Base-by-base conservation (phyloP, 164 flowering plant species). In the Vitis riparia region DNA sequence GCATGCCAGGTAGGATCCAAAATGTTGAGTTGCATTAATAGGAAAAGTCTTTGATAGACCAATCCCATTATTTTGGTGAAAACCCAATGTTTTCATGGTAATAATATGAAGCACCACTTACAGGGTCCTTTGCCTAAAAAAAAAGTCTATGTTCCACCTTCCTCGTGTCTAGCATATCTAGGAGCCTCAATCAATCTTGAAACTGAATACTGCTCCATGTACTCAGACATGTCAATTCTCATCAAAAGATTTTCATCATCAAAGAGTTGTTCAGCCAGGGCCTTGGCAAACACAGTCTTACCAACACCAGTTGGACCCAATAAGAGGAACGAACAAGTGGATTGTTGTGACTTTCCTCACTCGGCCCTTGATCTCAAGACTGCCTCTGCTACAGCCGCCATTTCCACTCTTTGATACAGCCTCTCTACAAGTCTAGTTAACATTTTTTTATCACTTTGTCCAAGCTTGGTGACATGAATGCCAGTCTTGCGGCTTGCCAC, bases 251-350 rank as follows among this genome's bases (percentile, higher is more conserved):
- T 91, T 11, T 88, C 97, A 78, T 92, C 95, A 71, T 94, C 97
- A 78, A 92, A 91, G 15, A 92, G 85, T 69, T 94, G 97, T 68
- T 92, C 95, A 3, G 98, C 94, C 5, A 94, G 83, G 8, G 98
- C 97, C 81, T 94, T 94, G 0, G 98, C 97, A 49, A 94, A 90
- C 81, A 92, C 95, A 3, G 97, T 92, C 66, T 94, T 94, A 11
- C 98, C 97, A 63, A 94, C 98, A 69, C 98, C 97, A 11, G 98
- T 94, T 1, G 97, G 98, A 63, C 97, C 98, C 77, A 94, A 55
- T 80, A 83, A 83, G 10, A 93, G 83, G 82, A 91, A 91, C 27
- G 96, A 89, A 0, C 94, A 97, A 16, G 90, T 91, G 3, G 96
- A 97, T 67, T 92, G 98, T 50, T 91, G 96, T 0, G 87, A 87